Base-by-base conservation (phyloP, 73 alveolate genomes). In the Symbiodinium natans region DNA sequence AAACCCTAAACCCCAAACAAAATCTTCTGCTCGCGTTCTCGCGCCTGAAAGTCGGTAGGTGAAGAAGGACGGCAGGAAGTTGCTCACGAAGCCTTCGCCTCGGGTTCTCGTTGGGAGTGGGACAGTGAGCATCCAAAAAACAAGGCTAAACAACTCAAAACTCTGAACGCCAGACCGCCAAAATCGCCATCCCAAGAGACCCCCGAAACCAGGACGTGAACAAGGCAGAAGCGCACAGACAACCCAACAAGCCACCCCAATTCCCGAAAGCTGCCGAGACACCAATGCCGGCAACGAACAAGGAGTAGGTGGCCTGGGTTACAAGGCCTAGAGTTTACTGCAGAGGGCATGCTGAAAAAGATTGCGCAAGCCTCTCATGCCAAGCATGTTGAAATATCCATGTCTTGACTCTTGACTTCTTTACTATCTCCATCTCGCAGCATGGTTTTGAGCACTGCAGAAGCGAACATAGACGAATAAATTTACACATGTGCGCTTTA, bases 51-150 rank as follows among this genome's bases (percentile, higher is more conserved):
- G 34, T 27, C 96, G 96, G 40, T 89, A 89, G 36, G 68, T 84
- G 17, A 68, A 59, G 85, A 89, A 71, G 48, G 96, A 89, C 48
- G 96, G 96, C 25, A 89, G 42, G 77, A 89, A 39, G 96, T 68
- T 89, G 74, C 71, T 84, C 46, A 89, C 96, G 75, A 89, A 89
- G 96, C 86, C 86, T 31, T 89, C 96, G 17, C 87, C 94, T 86
- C 4, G 42, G 43, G 34, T n/a, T n/a, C n/a, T n/a, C n/a, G n/a
- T n/a, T n/a, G n/a, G n/a, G n/a, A n/a, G n/a, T n/a, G n/a, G n/a
- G n/a, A n/a, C n/a, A 6, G 27, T 1, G 11, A 21, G 38, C 0
- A 6, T 1, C 25, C 4, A 63, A 48, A 48, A 48, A 48, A 48
- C 8, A 48, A 48, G 17, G 63, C 17, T 10, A 48, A 8, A 10